Evolutionary conservation across 768 basidiomycete species (phyloP).

Genomic region (Boletus vermiculosoides): DNA sequence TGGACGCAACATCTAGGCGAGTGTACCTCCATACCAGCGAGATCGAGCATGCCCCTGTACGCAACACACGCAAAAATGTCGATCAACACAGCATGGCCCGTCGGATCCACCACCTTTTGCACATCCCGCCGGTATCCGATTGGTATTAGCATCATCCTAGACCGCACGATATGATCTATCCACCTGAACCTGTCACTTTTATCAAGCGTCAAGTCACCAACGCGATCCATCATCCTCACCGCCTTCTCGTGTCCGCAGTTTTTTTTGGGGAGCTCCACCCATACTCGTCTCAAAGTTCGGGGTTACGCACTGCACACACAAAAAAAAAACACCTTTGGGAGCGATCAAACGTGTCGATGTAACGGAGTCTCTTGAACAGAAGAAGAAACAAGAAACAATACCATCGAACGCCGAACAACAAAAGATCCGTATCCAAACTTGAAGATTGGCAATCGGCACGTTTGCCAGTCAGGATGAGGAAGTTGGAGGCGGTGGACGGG

Average conservation of each 20-base stretch:
- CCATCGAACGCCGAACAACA: background rate
- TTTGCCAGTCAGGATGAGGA: background rate
- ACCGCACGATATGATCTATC: background rate
- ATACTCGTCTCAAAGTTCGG: background rate
- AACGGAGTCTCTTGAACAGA: background rate
- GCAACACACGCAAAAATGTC: background rate
- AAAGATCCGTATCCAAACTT: slow-evolving; percentile 1
- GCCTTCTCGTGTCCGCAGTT: background rate
- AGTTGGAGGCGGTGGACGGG: background rate
- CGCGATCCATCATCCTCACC: background rate
- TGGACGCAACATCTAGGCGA: background rate
- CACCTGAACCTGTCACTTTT: background rate
- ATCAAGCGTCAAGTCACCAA: background rate
- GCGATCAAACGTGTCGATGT: slow-evolving; percentile 4
- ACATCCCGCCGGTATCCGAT: background rate
- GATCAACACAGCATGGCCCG: background rate
- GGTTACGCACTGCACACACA: background rate
- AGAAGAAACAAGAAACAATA: slow-evolving; percentile 7
- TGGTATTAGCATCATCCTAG: background rate
- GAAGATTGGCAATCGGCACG: slow-evolving; percentile 9
- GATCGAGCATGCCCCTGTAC: background rate
- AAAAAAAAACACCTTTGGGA: background rate
- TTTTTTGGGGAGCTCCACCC: background rate
- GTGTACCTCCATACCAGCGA: background rate
- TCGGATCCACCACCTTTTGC: background rate